Base-by-base conservation (phyloP, 305 asterid genomes). In the Fraxinus floribunda region DNA sequence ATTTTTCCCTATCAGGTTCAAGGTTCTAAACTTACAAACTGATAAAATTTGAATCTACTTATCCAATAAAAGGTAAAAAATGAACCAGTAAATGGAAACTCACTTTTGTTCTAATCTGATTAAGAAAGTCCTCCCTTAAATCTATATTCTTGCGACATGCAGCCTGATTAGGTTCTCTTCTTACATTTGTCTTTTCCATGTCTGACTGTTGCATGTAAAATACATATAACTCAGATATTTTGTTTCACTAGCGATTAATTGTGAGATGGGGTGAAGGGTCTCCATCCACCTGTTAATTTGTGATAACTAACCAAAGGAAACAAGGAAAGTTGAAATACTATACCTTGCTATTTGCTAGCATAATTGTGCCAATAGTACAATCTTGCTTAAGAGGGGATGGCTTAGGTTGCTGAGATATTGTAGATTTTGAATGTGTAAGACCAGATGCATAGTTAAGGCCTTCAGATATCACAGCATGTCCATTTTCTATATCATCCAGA, bases 41-140 rank as follows among this genome's bases (percentile, higher is more conserved):
- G 38, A 29, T 55, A 81, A 41, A 57, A 78, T 76, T 64, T 68
- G 29, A 83, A 76, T 18, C 26, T 60, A 72, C 38, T 57, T 60
- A 20, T 36, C 82, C 44, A 66, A 0, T 15, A 78, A 36, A 26
- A 68, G 15, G 16, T 55, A n/a, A 38, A 15, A 44, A 38, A 73
- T 66, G 46, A 68, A 5, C 38, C 44, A 78, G 41, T 77, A 22
- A 77, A 84, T 44, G 82, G 82, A 39, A 82, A 86, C 95, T 93
- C 80, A 95, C 99, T 88, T 91, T 95, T 76, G 92, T 83, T 90
- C 97, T 90, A 84, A 95, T 95, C 92, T 94, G 99, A 80, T 92
- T 96, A 83, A 95, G 91, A 80, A 95, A 94, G 84, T 94, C 98
- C 29, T 89, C 94, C 81, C 89, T 93, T 83, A 88, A 93, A 77